Evolutionary conservation across 495 filamentous ascomycete species (phyloP).

Genomic region (Bathelium albidoporum): DNA sequence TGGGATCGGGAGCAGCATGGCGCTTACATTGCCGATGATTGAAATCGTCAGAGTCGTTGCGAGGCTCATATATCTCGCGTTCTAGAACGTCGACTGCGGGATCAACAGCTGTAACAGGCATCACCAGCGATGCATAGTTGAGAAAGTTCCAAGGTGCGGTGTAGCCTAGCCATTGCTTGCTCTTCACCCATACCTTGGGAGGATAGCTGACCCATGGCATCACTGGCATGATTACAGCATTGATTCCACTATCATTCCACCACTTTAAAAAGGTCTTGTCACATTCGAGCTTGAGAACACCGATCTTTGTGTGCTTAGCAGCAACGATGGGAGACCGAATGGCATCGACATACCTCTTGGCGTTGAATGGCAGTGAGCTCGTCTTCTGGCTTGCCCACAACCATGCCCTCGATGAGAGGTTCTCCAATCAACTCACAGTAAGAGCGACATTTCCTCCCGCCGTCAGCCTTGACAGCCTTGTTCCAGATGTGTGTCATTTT

Average conservation of each 20-base stretch:
- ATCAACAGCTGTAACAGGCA: slow-evolving; percentile 4
- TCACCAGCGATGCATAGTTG: slow-evolving; percentile 2
- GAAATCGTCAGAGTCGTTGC: slow-evolving; percentile 7
- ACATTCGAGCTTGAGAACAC: slow-evolving; percentile 2
- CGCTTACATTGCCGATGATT: slow-evolving; percentile 10
- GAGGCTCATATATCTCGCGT: neutral
- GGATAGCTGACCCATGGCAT: slow-evolving; percentile 6
- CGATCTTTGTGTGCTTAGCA: neutral
- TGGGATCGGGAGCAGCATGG: neutral
- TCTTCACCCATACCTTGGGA: slow-evolving; percentile 8
- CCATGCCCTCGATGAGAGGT: slow-evolving; percentile 9
- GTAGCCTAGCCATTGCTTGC: slow-evolving; percentile 7
- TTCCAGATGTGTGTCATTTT: neutral
- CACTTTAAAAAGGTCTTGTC: slow-evolving; percentile 4
- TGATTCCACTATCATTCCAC: slow-evolving; percentile 5
- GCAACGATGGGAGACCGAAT: neutral
- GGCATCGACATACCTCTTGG: slow-evolving; percentile 4
- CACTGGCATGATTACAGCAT: slow-evolving; percentile 12
- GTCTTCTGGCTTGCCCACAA: slow-evolving; percentile 8
- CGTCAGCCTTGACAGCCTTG: slow-evolving; percentile 8
- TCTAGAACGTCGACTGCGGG: neutral
- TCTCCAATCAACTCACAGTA: slow-evolving; percentile 5
- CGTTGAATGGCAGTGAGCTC: slow-evolving; percentile 7
- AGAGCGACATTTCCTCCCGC: slow-evolving; percentile 6
- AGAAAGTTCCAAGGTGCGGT: slow-evolving; percentile 6